These are phyloP conservation scores for Pseudogymnoascus sp. DNA, from an alignment of 2,329 filamentous ascomycete species.

Conservation along the genomic window DNA sequence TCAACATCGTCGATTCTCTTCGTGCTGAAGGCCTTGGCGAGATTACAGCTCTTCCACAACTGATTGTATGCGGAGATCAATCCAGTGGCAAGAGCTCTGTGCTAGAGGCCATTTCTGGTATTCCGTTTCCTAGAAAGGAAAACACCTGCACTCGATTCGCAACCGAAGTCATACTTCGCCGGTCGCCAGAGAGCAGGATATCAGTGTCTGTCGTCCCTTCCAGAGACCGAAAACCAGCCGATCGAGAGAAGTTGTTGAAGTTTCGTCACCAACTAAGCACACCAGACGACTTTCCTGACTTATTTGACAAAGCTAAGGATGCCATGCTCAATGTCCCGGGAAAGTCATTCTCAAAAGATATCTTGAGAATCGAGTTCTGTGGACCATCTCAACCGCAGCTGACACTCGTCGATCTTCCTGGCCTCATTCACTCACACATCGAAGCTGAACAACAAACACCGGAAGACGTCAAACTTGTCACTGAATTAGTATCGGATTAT, in stretches of 20 bases:
- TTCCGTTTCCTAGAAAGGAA: constrained; percentile 36
- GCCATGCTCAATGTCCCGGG: constrained; percentile 17
- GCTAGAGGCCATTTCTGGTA: constrained; percentile 31
- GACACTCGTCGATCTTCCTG: constrained; percentile 55
- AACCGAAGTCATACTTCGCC: constrained; percentile 37
- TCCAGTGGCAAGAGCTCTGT: constrained; percentile 35
- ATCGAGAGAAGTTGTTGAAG: constrained; percentile 15
- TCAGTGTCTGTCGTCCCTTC: constrained; percentile 18
- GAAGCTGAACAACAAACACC: constrained; percentile 37
- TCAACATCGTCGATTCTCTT: constrained; percentile 51
- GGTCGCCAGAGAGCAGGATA: constrained; percentile 3
- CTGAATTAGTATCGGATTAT: constrained; percentile 43
- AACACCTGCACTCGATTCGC: constrained; percentile 40
- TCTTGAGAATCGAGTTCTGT: constrained; percentile 21
- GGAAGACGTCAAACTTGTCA: constrained; percentile 40
- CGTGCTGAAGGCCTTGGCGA: constrained; percentile 28
- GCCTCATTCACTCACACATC: constrained; percentile 44
- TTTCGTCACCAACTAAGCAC: constrained; percentile 20
- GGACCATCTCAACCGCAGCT: constrained; percentile 40
- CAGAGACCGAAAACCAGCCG: constrained; percentile 11
- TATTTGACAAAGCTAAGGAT: constrained; percentile 21
- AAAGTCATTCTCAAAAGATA: constrained; percentile 25
- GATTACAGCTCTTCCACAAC: constrained; percentile 35
- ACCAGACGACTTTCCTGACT: constrained; percentile 17
- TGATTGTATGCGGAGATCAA: constrained; percentile 39